phyloP scores from a whole-genome alignment of 2,329 filamentous ascomycete species.

The Cordyceps farinosa region DNA sequence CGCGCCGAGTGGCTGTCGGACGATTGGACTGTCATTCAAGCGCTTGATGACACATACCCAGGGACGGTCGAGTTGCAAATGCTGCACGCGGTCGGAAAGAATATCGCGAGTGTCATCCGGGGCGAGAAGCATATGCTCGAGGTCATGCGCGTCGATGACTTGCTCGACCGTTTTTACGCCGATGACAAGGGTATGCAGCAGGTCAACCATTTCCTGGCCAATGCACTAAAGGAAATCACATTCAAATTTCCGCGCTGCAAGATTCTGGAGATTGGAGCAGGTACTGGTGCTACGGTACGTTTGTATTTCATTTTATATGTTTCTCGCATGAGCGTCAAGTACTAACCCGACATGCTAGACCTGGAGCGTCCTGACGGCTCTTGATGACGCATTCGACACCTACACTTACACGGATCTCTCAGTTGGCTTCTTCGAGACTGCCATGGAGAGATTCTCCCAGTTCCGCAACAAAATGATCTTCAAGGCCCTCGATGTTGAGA shows the following conservation, averaged over 20 bases:
- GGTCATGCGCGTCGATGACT: slow-evolving; percentile 18
- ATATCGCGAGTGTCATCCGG: slow-evolving; percentile 15
- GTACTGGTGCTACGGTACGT: slow-evolving; percentile 4
- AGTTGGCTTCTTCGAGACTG: not conserved
- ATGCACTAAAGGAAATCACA: slow-evolving; percentile 17
- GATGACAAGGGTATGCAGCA: slow-evolving; percentile 17
- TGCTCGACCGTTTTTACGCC: slow-evolving; percentile 21
- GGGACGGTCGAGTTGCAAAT: slow-evolving; percentile 19
- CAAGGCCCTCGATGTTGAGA: not conserved
- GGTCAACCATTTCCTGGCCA: slow-evolving; percentile 18
- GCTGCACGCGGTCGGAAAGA: slow-evolving; percentile 19
- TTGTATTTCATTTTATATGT: no score
- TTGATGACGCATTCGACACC: not conserved
- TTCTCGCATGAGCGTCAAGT: not conserved
- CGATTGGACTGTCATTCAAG: not conserved
- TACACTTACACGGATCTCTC: not conserved
- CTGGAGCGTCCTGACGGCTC: not conserved
- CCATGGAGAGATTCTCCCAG: not conserved
- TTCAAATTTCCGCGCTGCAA: slow-evolving; percentile 18
- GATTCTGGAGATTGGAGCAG: slow-evolving; percentile 19
- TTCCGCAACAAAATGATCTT: not conserved
- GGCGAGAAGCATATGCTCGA: slow-evolving; percentile 20
- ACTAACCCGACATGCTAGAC: not conserved
- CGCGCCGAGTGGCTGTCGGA: not conserved
- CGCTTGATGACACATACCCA: slow-evolving; percentile 10